Base-by-base conservation (phyloP, 495 filamentous ascomycete genomes). In the Penicillium lagena region DNA sequence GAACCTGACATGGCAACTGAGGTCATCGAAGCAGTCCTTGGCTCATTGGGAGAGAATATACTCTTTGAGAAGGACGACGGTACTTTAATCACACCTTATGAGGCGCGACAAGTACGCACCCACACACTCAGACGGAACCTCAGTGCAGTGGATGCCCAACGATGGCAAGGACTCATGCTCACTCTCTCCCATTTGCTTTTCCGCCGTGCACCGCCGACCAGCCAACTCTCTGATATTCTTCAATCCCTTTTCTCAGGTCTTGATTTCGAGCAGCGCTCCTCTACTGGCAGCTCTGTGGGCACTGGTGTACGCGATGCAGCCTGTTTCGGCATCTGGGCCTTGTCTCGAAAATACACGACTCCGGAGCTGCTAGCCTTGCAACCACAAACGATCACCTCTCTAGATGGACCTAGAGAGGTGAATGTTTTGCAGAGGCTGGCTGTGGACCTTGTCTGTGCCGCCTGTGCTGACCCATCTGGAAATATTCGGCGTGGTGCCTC, bases 301-400 rank as follows among this genome's bases (percentile, higher is more conserved):
- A 82, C 85, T 0, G 96, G 91, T 53, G 94, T 97, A n/a, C 78
- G 93, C 42, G 93, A 99, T 70, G 94, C 94, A 5, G 87, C 93
- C 2, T 94, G 88, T 60, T 96, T 96, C 56, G 93, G 93, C 28
- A 83, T 95, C 27, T 99, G 93, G 93, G 81, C 90, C 1, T 63
- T 97, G 9, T 90, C 90, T 35, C 76, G 93, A 46, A 82, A 89
- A 38, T 99, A 97, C 50, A 83, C 77, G 1, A 96, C 91, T 0
- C 51, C 69, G 1, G 90, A 96, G 54, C 70, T 97, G 9, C 74
- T 85, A 9, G 71, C 73, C 2, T 73, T 93, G 4, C 68, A 76
- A 7, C 60, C 73, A 0, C 58, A 64, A 31, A 42, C 51, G 13
- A 63, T 69, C 29, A 51, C 55, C 11, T 55, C 57, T 4, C 40